Conservation (phyloP, 2,329 filamentous ascomycete genomes). For the Zasmidium citrigriseum region DNA sequence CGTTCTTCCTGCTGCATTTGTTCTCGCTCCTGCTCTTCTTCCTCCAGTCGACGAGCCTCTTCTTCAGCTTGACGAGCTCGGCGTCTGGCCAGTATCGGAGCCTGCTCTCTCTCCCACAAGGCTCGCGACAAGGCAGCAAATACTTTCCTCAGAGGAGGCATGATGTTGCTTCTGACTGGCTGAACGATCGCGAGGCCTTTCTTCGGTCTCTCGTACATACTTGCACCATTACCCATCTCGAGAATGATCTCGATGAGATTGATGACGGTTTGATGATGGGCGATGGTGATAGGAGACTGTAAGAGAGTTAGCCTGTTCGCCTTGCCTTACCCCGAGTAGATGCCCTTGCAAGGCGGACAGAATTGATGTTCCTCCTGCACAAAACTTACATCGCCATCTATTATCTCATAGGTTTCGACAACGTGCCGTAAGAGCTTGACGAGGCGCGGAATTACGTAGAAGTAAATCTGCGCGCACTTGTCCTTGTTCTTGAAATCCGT, state of each 20-base stretch:
- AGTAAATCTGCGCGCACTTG: constrained; percentile 28
- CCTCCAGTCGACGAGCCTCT: neutral
- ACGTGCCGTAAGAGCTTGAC: constrained; percentile 20
- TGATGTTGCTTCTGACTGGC: constrained; percentile 18
- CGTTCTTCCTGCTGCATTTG: neutral
- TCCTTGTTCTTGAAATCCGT: constrained; percentile 10
- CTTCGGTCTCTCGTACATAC: constrained; percentile 18
- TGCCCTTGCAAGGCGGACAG: too few species aligned
- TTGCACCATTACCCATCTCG: constrained; percentile 16
- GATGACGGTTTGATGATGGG: constrained; percentile 19
- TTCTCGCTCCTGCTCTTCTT: constrained; percentile 2
- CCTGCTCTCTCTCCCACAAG: constrained; percentile 2
- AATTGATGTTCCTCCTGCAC: too few species aligned
- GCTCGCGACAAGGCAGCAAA: constrained; percentile 13
- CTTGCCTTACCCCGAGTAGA: too few species aligned
- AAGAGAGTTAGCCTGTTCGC: neutral
- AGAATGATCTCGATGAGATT: constrained; percentile 20
- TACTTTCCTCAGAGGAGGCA: constrained; percentile 20
- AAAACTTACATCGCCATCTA: constrained; percentile 11
- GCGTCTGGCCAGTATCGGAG: constrained; percentile 3
- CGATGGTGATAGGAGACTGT: constrained; percentile 13
- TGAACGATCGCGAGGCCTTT: constrained; percentile 16
- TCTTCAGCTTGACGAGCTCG: constrained; percentile 11
- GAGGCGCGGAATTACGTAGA: constrained; percentile 26
- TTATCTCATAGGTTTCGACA: constrained; percentile 19